These are phyloP conservation scores for Wickerhamomyces tratensis DNA, from an alignment of 805 yeast genomes.

Conservation along the genomic window DNA sequence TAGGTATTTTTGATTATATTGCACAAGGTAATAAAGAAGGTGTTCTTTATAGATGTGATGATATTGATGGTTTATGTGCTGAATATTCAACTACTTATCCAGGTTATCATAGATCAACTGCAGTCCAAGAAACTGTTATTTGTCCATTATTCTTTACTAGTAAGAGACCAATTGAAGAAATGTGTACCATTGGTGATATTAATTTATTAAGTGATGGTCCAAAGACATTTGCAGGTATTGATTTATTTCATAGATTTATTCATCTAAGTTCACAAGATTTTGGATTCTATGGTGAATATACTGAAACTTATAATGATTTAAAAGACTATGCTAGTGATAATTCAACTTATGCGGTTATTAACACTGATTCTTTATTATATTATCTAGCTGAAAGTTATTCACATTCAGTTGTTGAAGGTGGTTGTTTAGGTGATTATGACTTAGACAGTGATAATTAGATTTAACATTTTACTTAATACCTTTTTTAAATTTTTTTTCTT, in stretches of 20 bases:
- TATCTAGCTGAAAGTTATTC: constrained; percentile 24
- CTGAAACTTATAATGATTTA: constrained; percentile 24
- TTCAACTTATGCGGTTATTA: constrained; percentile 25
- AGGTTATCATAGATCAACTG: constrained; percentile 30
- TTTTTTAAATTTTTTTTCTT: too few relatives aligned
- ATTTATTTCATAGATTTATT: constrained; percentile 28
- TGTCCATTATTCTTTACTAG: constrained; percentile 28
- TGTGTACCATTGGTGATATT: constrained; percentile 27
- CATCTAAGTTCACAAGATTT: constrained; percentile 24
- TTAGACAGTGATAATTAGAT: background rate
- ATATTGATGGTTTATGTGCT: constrained; percentile 26
- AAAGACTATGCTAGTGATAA: constrained; percentile 23
- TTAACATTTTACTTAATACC: too few relatives aligned
- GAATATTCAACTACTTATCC: constrained; percentile 23
- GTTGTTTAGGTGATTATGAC: constrained; percentile 15
- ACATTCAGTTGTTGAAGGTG: constrained; percentile 19
- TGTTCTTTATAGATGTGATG: constrained; percentile 29
- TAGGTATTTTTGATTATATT: constrained; percentile 25
- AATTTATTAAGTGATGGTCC: constrained; percentile 13
- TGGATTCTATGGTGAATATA: constrained; percentile 25
- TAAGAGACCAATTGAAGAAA: constrained; percentile 20
- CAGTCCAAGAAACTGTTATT: constrained; percentile 28
- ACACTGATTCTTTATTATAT: constrained; percentile 22
- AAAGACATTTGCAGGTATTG: constrained; percentile 24
- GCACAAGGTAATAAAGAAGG: constrained; percentile 24